Evolutionary conservation across 768 basidiomycete species (phyloP).

Genomic region (Naganishia onofrii): DNA sequence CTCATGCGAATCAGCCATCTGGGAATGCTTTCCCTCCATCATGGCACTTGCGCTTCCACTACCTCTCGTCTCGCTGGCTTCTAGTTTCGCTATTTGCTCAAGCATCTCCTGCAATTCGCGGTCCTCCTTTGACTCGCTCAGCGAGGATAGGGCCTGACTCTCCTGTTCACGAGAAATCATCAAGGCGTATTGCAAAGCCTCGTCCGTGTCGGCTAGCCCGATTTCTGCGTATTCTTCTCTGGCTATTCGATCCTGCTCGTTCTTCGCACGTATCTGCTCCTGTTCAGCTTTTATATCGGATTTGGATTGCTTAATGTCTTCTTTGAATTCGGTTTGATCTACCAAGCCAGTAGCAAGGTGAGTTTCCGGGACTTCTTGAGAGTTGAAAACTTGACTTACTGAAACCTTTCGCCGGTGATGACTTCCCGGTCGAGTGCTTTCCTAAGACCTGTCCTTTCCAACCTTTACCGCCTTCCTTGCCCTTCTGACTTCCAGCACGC

Average conservation of each 20-base stretch:
- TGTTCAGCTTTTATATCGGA: conserved; percentile 33
- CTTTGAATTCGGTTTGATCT: conserved; percentile 41
- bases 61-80: conserved; percentile 1
- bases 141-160: not conserved
- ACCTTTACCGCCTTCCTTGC: conserved; percentile 36
- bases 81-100: conserved; percentile 9
- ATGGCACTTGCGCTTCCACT: not conserved
- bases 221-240: conserved; percentile 41
- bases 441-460: conserved; percentile 33
- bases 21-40: not conserved
- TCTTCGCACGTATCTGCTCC: conserved; percentile 10
- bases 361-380: not conserved
- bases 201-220: conserved; percentile 45
- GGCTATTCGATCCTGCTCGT: conserved; percentile 33
- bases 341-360: not conserved
- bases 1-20: not conserved
- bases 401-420: conserved; percentile 31
- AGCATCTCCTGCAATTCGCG: conserved; percentile 16
- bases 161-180: conserved; percentile 46
- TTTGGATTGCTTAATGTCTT: conserved; percentile 39
- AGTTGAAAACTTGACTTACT: conserved; percentile 30
- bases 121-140: conserved; percentile 16
- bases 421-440: conserved; percentile 30
- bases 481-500: conserved; percentile 44
- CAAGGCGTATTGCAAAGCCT: conserved; percentile 48